Evolutionary conservation across 345 rosid genomes (phyloP).

Genomic region (Eucalyptus dawsonii): DNA sequence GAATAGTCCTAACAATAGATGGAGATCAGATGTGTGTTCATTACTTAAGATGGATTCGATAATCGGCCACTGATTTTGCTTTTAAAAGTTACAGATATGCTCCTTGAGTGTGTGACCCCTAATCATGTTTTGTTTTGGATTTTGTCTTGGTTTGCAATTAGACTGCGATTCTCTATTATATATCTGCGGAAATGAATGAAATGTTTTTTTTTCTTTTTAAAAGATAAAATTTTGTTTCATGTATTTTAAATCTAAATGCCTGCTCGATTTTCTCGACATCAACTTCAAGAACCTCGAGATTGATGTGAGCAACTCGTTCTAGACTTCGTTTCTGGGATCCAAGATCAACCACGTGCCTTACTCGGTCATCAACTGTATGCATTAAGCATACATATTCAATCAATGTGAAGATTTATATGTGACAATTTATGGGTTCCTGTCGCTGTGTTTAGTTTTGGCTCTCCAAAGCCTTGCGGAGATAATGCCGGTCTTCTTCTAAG

Average conservation of each 20-base stretch:
- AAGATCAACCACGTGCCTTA: neutral
- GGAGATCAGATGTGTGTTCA: accelerated
- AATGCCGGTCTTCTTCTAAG: neutral
- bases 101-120: too few relatives aligned
- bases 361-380: neutral
- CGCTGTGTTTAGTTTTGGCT: neutral
- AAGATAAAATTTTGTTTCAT: neutral
- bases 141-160: too few relatives aligned
- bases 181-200: too few relatives aligned
- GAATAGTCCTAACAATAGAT: too few relatives aligned
- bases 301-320: neutral
- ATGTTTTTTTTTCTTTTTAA: too few relatives aligned
- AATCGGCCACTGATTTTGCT: too few relatives aligned
- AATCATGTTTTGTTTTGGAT: too few relatives aligned
- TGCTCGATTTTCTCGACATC: neutral
- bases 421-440: neutral
- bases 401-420: neutral
- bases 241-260: neutral
- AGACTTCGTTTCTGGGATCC: neutral
- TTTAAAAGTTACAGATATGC: accelerated
- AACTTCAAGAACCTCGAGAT: neutral
- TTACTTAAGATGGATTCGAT: too few relatives aligned
- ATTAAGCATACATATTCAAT: neutral
- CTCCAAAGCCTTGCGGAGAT: neutral
- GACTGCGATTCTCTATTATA: too few relatives aligned